Evolutionary conservation across 148 eudicot genomes (phyloP), one percentile per base, ranked within the genome.

Genomic region (Fagopyrum homotropicum): DNA sequence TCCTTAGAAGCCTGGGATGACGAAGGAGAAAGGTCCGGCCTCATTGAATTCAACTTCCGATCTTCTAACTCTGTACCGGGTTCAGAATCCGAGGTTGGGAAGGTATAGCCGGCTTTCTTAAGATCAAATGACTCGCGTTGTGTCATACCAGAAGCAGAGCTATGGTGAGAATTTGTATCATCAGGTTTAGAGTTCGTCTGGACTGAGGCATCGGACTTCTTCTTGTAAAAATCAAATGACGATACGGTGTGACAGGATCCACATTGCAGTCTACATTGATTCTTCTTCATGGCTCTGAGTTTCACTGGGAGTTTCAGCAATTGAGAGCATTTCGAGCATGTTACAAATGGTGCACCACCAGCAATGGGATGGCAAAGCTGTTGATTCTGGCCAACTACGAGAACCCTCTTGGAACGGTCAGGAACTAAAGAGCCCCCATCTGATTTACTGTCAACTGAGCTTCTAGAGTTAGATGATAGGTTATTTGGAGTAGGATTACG

Each of bases 391-490:
- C 52, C 75, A 60, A 84, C 76, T 52, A 69, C 79, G 76, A 57
- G 78, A 76, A 75, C 49, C 75, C 84, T 83, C 81, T 81, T 83
- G 68, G 80, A 71, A 73, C 48, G 88, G 45, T 66, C 81, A 70
- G 80, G 75, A 76, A 61, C 80, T 71, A 75, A 75, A 66, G 77
- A 75, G 79, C 74, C 81, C 72, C 40, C 80, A 12, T 70, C 79
- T 40, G 72, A 60, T 72, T 74, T 81, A 55, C 71, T 19, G 74
- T 72, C 79, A 73, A 56, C 26, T 40, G 83, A 60, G 64, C 64
- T 73, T 66, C 77, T 77, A 44, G 80, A 44, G 16, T 75, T 51
- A 45, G 85, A 63, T 14, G 70, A 64, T 64, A 40, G 46, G 19
- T 81, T 60, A 78, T 77, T 64, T 35, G 46, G 78, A 55, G 75